Base-by-base conservation (phyloP, 805 yeast genomes). In the Danielia oregonensis region DNA sequence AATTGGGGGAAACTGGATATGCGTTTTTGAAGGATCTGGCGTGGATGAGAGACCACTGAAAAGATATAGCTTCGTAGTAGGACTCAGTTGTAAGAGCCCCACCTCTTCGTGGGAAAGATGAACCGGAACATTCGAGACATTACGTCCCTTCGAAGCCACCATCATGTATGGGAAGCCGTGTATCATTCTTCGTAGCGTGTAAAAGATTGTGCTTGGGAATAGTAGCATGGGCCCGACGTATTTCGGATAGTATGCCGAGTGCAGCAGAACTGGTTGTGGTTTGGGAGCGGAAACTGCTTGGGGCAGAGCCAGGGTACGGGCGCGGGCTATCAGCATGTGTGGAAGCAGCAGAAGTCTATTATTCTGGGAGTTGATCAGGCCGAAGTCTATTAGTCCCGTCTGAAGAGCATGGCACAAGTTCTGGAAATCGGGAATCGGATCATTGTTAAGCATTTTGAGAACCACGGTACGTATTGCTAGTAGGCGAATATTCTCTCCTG, bases 1-100 rank as follows among this genome's bases (percentile, higher is more conserved):
- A 29, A 80, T 62, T 4, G 86, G 86, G 0, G 97, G 97, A 47
- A 78, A 89, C 46, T 74, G 76, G 7, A 86, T 46, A 7, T 55
- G 46, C 0, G 62, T 70, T 14, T 32, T 17, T 3, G 27, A 31
- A 17, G 29, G 33, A 32, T 68, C 57, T 5, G 52, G 39, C 16
- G 59, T 46, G 2, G 59, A 42, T 5, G 52, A 46, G 43, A 59
- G 64, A 4, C 83, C 86, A 46, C 82, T 70, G 30, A 84, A 56
- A 2, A 86, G 49, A 44, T 61, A 76, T 4, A 86, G 41, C 34
- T 64, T 69, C 39, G 43, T 41, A 21, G 36, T 37, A 6, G 37
- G 33, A 17, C 35, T 30, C 19, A 25, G 31, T 7, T 24, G 24
- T 8, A 83, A 43, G 8, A 68, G 44, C 7, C 45, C 40, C 23